Conservation (phyloP, 108 stramenopile species). For the Skeletonema marinoi region DNA sequence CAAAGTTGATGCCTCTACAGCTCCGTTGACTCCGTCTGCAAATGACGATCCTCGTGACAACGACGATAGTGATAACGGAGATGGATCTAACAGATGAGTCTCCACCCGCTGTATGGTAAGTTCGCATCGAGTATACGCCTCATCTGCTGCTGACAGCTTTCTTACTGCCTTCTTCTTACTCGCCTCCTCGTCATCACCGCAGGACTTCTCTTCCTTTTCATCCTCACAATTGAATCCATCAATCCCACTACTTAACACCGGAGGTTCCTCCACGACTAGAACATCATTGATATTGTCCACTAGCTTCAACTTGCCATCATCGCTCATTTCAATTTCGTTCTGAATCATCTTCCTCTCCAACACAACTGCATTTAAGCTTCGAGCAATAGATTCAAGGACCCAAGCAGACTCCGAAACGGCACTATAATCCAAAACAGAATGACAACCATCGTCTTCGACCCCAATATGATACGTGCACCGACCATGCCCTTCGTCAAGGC, state of each 20-base stretch:
- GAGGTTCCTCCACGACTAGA: slow-evolving; percentile 48
- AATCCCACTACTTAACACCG: slow-evolving; percentile 28
- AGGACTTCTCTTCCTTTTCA: slow-evolving; percentile 49
- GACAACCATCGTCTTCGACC: slow-evolving; percentile 89
- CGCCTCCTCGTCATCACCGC: background rate
- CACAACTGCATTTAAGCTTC: slow-evolving; percentile 80
- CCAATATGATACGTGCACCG: slow-evolving; percentile 72
- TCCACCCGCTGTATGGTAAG: slow-evolving; percentile 78
- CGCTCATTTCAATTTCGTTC: slow-evolving; percentile 58
- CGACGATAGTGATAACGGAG: slow-evolving; percentile 54
- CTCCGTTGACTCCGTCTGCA: slow-evolving; percentile 28
- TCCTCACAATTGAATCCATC: slow-evolving; percentile 23
- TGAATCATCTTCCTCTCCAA: slow-evolving; percentile 79
- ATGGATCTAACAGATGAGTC: slow-evolving; percentile 79
- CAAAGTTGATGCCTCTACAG: slow-evolving; percentile 18
- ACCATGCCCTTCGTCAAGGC: slow-evolving; percentile 82
- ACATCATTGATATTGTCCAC: slow-evolving; percentile 13
- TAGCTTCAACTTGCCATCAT: slow-evolving; percentile 35
- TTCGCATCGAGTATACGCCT: slow-evolving; percentile 70
- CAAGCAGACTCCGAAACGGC: slow-evolving; percentile 65
- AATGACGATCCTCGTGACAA: slow-evolving; percentile 34
- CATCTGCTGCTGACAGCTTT: slow-evolving; percentile 42
- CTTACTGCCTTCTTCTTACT: background rate
- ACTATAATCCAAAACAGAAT: slow-evolving; percentile 74
- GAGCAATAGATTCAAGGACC: slow-evolving; percentile 72